Base-by-base conservation (phyloP, 2,329 filamentous ascomycete genomes). In the Exutisphaerella laricina region DNA sequence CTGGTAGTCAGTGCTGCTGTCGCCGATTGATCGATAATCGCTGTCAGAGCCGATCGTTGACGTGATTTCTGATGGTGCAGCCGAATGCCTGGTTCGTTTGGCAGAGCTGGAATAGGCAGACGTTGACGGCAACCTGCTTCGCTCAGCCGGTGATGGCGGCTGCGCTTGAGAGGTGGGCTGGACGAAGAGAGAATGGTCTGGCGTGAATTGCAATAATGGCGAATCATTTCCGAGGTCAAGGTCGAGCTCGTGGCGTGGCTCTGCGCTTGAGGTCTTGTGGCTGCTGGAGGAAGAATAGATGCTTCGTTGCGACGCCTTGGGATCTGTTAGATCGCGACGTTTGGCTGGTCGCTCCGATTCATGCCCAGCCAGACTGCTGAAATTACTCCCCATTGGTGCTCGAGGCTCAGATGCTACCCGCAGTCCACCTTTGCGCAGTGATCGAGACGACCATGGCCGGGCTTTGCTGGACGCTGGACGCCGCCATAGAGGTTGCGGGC, bases 1-100 rank as follows among this genome's bases (percentile, higher is more conserved):
- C 65, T 80, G 82, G 58, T 83, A 79, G 60, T 88, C 84, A n/a
- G 79, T 81, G 56, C 88, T 85, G 56, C 87, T 82, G 42, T 88
- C 85, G 45, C 88, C 84, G 16, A 77, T 77, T 8, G 79, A 86
- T 53, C 78, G 77, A 48, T 70, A 70, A 46, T 87, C 82, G 58
- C 78, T 75, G 55, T 88, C 85, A 20, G 82, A 87, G 46, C 80
- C 82, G 48, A 79, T 71, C 20, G 80, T 84, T 17, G 82, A 85
- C 21, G 75, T 69, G 41, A 74, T 73, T 58, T 81, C 78, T 16
- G 78, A 81, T 41, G 70, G 69, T 30, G 75, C 69, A 32, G 73
- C 69, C 12, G 78, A 81, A 50, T 73, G 66, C 48, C 77, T 62
- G 69, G 69, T 31, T 5, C 39, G 48, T 17, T 49, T 48, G 12